Conservation (phyloP, 2,329 filamentous ascomycete genomes). For the Calonectria multiphialidica region DNA sequence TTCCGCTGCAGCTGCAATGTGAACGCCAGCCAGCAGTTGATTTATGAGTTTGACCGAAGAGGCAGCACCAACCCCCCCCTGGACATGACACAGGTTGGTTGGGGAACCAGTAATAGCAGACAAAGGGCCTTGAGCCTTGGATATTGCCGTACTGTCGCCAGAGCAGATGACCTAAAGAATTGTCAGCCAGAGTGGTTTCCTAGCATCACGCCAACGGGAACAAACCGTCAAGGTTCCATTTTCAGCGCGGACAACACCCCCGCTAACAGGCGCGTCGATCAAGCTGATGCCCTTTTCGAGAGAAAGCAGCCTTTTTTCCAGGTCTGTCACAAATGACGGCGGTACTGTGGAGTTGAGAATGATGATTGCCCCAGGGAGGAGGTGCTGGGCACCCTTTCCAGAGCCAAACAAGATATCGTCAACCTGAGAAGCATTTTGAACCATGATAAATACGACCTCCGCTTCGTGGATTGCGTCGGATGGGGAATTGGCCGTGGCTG, state of each 20-base stretch:
- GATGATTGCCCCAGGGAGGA: slow-evolving; percentile 45
- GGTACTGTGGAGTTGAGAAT: slow-evolving; percentile 32
- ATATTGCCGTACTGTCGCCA: slow-evolving; percentile 38
- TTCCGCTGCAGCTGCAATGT: slow-evolving; percentile 67
- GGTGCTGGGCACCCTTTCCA: slow-evolving; percentile 41
- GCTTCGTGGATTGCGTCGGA: slow-evolving; percentile 44
- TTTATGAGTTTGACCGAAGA: slow-evolving; percentile 71
- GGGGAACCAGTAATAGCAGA: slow-evolving; percentile 47
- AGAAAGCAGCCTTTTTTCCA: slow-evolving; percentile 35
- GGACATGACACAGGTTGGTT: slow-evolving; percentile 58
- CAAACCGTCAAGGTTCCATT: slow-evolving; percentile 50
- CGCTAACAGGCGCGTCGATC: slow-evolving; percentile 53
- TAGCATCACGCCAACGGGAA: not conserved
- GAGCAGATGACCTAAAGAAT: slow-evolving; percentile 48
- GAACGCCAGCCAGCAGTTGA: slow-evolving; percentile 68
- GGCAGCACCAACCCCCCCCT: slow-evolving; percentile 63
- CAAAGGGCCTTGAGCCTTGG: slow-evolving; percentile 41
- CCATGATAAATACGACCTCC: slow-evolving; percentile 51
- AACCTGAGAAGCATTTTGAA: slow-evolving; percentile 50
- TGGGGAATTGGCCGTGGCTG: slow-evolving; percentile 40
- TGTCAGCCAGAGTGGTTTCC: not conserved
- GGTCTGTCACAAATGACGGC: slow-evolving; percentile 42
- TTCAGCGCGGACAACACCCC: slow-evolving; percentile 51
- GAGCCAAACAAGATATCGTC: slow-evolving; percentile 47
- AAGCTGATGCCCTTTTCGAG: slow-evolving; percentile 44